Evolutionary conservation across 495 filamentous ascomycete species (phyloP).

Genomic region (Paragyromitra xinjiangensis): DNA sequence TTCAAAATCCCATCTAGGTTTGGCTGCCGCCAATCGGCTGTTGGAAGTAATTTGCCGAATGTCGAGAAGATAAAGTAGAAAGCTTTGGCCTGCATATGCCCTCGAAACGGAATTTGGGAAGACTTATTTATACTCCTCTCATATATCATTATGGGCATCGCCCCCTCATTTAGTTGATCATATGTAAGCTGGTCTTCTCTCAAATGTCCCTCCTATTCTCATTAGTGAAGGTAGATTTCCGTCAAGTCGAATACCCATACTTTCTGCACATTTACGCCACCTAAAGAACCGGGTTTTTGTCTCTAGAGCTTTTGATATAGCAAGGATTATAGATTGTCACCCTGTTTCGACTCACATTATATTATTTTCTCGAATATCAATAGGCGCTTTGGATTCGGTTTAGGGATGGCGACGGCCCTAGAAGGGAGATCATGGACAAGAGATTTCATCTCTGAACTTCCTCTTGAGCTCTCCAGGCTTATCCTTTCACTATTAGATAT

Average conservation of each 20-base stretch:
- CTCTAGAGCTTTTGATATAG: conserved; percentile 19
- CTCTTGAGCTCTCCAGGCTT: conserved; percentile 47
- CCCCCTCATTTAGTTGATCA: conserved; percentile 36
- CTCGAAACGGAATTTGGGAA: conserved; percentile 31
- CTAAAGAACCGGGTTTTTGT: neutral
- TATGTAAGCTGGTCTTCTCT: conserved; percentile 33
- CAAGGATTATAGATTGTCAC: neutral
- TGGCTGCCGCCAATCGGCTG: conserved; percentile 49
- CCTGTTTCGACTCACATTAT: neutral
- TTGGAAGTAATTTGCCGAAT: conserved; percentile 44
- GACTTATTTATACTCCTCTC: conserved; percentile 37
- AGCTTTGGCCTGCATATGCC: conserved; percentile 43
- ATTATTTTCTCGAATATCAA: neutral
- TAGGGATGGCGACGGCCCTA: conserved; percentile 4
- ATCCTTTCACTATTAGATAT: conserved; percentile 49
- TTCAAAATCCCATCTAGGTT: conserved; percentile 37
- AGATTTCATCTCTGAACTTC: conserved; percentile 52
- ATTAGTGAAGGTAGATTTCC: conserved; percentile 16
- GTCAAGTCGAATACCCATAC: conserved; percentile 1
- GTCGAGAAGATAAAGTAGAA: conserved; percentile 36
- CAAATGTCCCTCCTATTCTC: conserved; percentile 34
- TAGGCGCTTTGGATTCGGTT: neutral
- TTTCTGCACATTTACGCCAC: conserved; percentile 13
- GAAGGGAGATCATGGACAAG: conserved; percentile 32
- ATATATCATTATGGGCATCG: conserved; percentile 45